A percentile compares a stretch with the other conserved stretches of the same genome.
Evolutionary conservation across 2,329 filamentous ascomycete genomes (phyloP).

Genomic region (Boeremia lycopersici): DNA sequence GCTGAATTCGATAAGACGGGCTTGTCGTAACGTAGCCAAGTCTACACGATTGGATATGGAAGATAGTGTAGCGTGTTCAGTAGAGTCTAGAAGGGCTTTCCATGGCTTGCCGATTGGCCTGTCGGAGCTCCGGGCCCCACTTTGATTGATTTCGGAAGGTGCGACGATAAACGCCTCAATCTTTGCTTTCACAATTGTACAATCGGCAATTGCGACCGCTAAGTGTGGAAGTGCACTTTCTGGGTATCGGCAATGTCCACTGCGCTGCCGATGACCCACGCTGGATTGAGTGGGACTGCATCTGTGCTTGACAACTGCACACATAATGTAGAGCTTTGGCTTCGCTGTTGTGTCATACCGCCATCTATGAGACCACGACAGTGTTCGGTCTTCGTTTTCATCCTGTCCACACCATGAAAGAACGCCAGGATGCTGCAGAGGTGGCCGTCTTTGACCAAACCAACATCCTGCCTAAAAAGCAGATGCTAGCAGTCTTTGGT

Average conservation of each 20-base stretch:
- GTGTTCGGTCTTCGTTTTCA: not conserved
- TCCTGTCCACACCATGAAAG: not conserved
- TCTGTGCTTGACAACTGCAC: too few species aligned
- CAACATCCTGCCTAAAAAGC: conserved; percentile 60
- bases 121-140: not conserved
- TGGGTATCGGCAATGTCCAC: not conserved
- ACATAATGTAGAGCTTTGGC: too few species aligned
- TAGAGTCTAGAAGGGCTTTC: not conserved
- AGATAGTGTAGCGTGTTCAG: not conserved
- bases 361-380: too few species aligned
- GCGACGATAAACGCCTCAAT: not conserved
- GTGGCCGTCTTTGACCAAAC: conserved; percentile 51
- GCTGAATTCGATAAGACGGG: not conserved
- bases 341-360: too few species aligned
- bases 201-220: not conserved
- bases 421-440: conserved; percentile 15
- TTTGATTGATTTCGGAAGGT: not conserved
- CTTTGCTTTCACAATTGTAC: not conserved
- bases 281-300: too few species aligned
- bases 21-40: not conserved
- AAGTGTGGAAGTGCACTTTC: too few species aligned
- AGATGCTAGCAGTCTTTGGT: conserved; percentile 59
- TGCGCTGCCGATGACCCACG: not conserved
- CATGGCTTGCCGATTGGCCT: not conserved
- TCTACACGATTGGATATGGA: not conserved